Conservation (phyloP, 2,329 filamentous ascomycete species). For the Chaetomium olivaceum region DNA sequence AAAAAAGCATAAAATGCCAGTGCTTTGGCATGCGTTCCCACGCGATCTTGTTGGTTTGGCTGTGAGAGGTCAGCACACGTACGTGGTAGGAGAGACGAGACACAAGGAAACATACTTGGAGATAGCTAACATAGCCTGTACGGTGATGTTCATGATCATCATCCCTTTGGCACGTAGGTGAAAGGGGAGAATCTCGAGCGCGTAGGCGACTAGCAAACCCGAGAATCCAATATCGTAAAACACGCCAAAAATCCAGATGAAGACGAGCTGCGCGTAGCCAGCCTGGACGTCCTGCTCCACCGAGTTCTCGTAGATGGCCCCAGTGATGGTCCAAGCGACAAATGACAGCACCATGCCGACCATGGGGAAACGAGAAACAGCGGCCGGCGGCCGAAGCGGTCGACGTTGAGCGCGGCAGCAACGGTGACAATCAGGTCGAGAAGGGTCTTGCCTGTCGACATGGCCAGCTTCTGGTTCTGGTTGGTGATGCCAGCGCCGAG, state of each 20-base stretch:
- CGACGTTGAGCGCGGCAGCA: conserved; percentile 51
- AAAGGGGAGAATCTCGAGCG: conserved; percentile 61
- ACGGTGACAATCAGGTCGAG: conserved; percentile 60
- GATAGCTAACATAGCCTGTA: conserved; percentile 62
- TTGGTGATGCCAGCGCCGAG: conserved; percentile 60
- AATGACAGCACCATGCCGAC: conserved; percentile 50
- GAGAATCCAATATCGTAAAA: conserved; percentile 63
- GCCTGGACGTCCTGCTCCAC: conserved; percentile 47
- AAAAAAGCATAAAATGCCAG: conserved; percentile 68
- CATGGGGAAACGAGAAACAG: conserved; percentile 54
- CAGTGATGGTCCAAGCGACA: conserved; percentile 53
- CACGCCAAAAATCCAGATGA: conserved; percentile 60
- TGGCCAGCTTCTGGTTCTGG: conserved; percentile 57
- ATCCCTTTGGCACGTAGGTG: conserved; percentile 59
- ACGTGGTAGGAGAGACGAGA: neutral
- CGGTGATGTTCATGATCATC: conserved; percentile 65
- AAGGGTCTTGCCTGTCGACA: conserved; percentile 59
- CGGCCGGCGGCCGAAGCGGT: conserved; percentile 53
- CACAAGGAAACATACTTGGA: conserved; percentile 51
- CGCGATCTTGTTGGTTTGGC: conserved; percentile 64
- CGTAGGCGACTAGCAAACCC: conserved; percentile 58
- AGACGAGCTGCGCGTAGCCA: conserved; percentile 56
- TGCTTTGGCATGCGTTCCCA: conserved; percentile 60
- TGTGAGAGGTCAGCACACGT: conserved; percentile 28
- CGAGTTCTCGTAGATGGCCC: conserved; percentile 51